Percentiles rank a stretch among this genome's conserved stretches.
These are phyloP conservation scores for Annulohypoxylon stygium DNA, from an alignment of 495 filamentous ascomycete genomes.

Conservation along the genomic window DNA sequence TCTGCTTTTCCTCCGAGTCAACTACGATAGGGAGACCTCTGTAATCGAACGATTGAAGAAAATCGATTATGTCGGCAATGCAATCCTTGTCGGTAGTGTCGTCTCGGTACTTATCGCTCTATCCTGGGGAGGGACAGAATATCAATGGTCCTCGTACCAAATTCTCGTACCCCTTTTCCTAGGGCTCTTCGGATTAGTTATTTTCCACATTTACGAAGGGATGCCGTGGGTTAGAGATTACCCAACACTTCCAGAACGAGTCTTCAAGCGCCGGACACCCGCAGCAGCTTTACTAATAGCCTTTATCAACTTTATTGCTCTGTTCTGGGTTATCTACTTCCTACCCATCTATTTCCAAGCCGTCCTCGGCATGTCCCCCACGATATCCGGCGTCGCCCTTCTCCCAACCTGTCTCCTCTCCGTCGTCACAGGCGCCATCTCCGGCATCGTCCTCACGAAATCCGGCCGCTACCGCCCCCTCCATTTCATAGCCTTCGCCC, in stretches of 20 bases:
- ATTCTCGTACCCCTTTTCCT: slow-evolving; percentile 55
- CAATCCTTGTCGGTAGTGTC: slow-evolving; percentile 51
- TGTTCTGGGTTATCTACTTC: slow-evolving; percentile 57
- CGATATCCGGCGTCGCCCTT: slow-evolving; percentile 53
- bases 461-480: slow-evolving; percentile 61
- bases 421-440: slow-evolving; percentile 51
- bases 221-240: slow-evolving; percentile 43
- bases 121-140: slow-evolving; percentile 65
- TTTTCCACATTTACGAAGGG: background rate
- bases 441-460: slow-evolving; percentile 53
- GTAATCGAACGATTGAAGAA: background rate
- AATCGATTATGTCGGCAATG: slow-evolving; percentile 13
- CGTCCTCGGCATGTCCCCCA: slow-evolving; percentile 51
- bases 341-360: slow-evolving; percentile 65
- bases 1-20: slow-evolving; percentile 24
- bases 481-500: slow-evolving; percentile 55
- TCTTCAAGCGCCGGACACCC: slow-evolving; percentile 53
- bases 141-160: slow-evolving; percentile 60
- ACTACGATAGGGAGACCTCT: slow-evolving; percentile 4
- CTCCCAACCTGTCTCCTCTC: slow-evolving; percentile 56
- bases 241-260: slow-evolving; percentile 14
- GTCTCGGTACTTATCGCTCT: slow-evolving; percentile 60
- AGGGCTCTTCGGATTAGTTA: background rate
- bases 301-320: slow-evolving; percentile 14
- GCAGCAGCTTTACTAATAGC: slow-evolving; percentile 48